Evolutionary conservation across 2,329 filamentous ascomycete genomes (phyloP).

Genomic region (Scorias spongiosa): DNA sequence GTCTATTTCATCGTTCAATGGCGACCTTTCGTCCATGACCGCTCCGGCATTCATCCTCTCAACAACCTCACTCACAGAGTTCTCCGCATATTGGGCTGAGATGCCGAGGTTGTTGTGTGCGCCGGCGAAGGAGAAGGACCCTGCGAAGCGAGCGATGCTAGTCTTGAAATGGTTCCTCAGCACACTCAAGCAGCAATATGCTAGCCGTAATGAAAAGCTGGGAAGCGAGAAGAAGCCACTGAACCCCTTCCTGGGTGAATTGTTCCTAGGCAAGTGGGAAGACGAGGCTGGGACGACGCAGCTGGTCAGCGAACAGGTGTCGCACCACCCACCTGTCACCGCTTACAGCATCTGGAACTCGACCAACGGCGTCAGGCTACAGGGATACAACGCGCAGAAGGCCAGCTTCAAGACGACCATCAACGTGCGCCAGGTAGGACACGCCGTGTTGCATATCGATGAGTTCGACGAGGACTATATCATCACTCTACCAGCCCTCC

Average conservation of each 20-base stretch:
- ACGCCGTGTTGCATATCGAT: conserved; percentile 67
- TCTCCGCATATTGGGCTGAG: conserved; percentile 43
- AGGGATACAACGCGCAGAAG: conserved; percentile 92
- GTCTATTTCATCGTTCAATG: conserved; percentile 41
- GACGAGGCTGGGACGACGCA: conserved; percentile 68
- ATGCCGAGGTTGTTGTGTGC: conserved; percentile 57
- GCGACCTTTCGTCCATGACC: conserved; percentile 41
- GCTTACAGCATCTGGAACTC: conserved; percentile 87
- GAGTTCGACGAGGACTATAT: conserved; percentile 57
- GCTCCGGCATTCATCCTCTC: conserved; percentile 42
- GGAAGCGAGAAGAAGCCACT: conserved; percentile 96
- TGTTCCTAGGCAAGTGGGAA: conserved; percentile 85
- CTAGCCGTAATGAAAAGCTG: conserved; percentile 57
- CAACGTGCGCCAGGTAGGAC: conserved; percentile 64
- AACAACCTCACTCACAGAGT: conserved; percentile 39
- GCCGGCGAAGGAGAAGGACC: conserved; percentile 62
- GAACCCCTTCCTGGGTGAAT: conserved; percentile 89
- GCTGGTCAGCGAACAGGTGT: conserved; percentile 87
- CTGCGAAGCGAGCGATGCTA: conserved; percentile 65
- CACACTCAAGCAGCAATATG: conserved; percentile 78
- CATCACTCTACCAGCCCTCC: conserved; percentile 78
- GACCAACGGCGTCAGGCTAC: conserved; percentile 57
- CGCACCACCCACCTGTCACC: conserved; percentile 88
- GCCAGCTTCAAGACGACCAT: conserved; percentile 89
- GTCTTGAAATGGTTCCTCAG: conserved; percentile 96